A percentile compares a stretch with the other conserved stretches of the same genome.
Conservation (phyloP, 78 protist genomes). For the Dictyostelium brefeldianum region DNA sequence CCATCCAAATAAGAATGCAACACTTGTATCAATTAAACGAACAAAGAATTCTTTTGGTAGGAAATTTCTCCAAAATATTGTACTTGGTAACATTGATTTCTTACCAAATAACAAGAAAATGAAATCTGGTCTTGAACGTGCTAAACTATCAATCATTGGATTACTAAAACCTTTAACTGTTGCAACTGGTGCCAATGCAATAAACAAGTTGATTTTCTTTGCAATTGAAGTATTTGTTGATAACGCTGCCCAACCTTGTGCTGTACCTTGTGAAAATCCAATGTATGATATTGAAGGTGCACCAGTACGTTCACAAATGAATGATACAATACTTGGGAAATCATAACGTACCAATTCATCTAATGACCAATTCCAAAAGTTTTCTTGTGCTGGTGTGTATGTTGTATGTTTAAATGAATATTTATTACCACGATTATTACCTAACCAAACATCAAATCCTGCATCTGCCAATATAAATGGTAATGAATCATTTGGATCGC, state of each 20-base stretch:
- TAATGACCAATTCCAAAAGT: slow-evolving; percentile 83
- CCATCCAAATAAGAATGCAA: slow-evolving; percentile 83
- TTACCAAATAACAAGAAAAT: slow-evolving; percentile 81
- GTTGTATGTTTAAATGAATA: slow-evolving; percentile 65
- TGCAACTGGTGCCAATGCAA: slow-evolving; percentile 66
- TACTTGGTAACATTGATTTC: slow-evolving; percentile 66
- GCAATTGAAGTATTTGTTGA: slow-evolving; percentile 44
- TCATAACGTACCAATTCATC: slow-evolving; percentile 87
- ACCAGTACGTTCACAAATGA: slow-evolving; percentile 42
- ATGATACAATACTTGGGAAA: slow-evolving; percentile 67
- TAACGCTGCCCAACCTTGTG: slow-evolving; percentile 83
- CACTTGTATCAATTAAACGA: slow-evolving; percentile 19
- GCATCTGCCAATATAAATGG: slow-evolving; percentile 84
- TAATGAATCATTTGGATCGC: slow-evolving; percentile 26
- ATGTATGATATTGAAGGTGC: slow-evolving; percentile 50
- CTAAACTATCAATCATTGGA: slow-evolving; percentile 69
- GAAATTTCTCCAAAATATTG: slow-evolving; percentile 79
- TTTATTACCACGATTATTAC: slow-evolving; percentile 85
- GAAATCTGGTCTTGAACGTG: slow-evolving; percentile 73
- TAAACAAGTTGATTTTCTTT: slow-evolving; percentile 42
- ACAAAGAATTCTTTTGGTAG: slow-evolving; percentile 62
- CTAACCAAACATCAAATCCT: slow-evolving; percentile 89
- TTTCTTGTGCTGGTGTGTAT: slow-evolving; percentile 38
- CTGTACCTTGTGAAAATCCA: slow-evolving; percentile 89
- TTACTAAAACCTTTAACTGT: slow-evolving; percentile 75